Evolutionary conservation across 2,329 filamentous ascomycete species (phyloP).

Genomic region (Colletotrichum acutatum): DNA sequence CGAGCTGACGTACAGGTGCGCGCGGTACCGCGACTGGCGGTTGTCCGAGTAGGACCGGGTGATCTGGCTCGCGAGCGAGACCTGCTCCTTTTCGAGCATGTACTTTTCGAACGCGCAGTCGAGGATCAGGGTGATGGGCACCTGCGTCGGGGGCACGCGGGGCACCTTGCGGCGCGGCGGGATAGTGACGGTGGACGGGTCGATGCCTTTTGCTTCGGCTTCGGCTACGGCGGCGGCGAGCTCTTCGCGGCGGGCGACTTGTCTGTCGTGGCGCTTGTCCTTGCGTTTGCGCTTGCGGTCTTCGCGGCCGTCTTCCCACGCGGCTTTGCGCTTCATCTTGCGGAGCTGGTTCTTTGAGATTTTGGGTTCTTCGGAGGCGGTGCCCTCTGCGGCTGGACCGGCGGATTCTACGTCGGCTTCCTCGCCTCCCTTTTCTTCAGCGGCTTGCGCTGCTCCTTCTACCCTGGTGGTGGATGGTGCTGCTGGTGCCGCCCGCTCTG

Average conservation of each 20-base stretch:
- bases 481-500: background rate
- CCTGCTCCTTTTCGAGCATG: constrained; percentile 88
- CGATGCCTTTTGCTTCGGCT: constrained; percentile 53
- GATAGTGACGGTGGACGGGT: constrained; percentile 46
- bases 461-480: background rate
- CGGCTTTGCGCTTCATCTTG: constrained; percentile 76
- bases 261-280: constrained; percentile 62
- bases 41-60: constrained; percentile 93
- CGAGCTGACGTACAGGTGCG: constrained; percentile 80
- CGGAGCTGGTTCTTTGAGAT: constrained; percentile 91
- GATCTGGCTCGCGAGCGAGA: constrained; percentile 85
- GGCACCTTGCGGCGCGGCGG: constrained; percentile 45
- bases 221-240: constrained; percentile 61
- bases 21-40: constrained; percentile 71
- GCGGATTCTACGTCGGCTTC: background rate
- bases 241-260: constrained; percentile 60
- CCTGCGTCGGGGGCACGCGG: constrained; percentile 54
- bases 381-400: background rate
- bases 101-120: constrained; percentile 93
- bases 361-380: constrained; percentile 21
- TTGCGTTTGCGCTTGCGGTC: constrained; percentile 65
- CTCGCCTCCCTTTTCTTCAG: background rate
- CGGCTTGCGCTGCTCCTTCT: constrained; percentile 10
- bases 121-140: constrained; percentile 84
- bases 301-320: constrained; percentile 80